A percentile compares a stretch with the other conserved stretches of the same genome.
These are phyloP conservation scores for Suhomyces choctaworum DNA, from an alignment of 1,139 yeast species.

Conservation along the genomic window DNA sequence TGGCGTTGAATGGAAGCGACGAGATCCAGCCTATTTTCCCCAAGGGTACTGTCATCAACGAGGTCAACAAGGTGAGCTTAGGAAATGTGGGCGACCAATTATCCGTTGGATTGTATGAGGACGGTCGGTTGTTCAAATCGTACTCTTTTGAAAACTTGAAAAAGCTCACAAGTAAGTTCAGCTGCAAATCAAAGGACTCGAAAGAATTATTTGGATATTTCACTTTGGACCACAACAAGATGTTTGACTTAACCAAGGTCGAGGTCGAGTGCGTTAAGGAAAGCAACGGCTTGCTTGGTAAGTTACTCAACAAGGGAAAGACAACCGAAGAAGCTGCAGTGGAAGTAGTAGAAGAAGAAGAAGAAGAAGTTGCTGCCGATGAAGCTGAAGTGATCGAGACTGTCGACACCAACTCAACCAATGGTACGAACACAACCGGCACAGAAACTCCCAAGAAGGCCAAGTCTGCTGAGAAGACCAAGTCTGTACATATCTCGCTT, in stretches of 20 bases:
- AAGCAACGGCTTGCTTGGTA: conserved; percentile 29
- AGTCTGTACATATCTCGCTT: conserved; percentile 23
- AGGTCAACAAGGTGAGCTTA: conserved; percentile 31
- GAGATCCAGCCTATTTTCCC: conserved; percentile 42
- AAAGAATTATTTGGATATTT: conserved; percentile 44
- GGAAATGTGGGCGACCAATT: conserved; percentile 34
- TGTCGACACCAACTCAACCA: conserved; percentile 1
- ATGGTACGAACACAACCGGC: conserved; percentile 20
- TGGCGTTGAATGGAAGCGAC: conserved; percentile 34
- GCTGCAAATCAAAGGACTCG: conserved; percentile 40
- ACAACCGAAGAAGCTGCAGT: conserved; percentile 16
- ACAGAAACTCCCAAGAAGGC: conserved; percentile 16
- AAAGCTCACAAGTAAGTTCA: conserved; percentile 44
- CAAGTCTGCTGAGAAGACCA: conserved; percentile 15
- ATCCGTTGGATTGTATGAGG: conserved; percentile 53
- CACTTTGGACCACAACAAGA: conserved; percentile 48
- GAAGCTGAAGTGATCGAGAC: conserved; percentile 12
- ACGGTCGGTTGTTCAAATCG: conserved; percentile 48
- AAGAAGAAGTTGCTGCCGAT: background rate
- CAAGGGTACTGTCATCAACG: conserved; percentile 38
- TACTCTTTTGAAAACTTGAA: conserved; percentile 31
- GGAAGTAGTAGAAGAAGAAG: conserved; percentile 17
- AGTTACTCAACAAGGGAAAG: conserved; percentile 26
- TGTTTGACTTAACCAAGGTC: conserved; percentile 45
- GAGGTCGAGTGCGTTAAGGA: conserved; percentile 41